Conservation (phyloP, 257 asterid genomes). For the Nemophila menziesii region DNA sequence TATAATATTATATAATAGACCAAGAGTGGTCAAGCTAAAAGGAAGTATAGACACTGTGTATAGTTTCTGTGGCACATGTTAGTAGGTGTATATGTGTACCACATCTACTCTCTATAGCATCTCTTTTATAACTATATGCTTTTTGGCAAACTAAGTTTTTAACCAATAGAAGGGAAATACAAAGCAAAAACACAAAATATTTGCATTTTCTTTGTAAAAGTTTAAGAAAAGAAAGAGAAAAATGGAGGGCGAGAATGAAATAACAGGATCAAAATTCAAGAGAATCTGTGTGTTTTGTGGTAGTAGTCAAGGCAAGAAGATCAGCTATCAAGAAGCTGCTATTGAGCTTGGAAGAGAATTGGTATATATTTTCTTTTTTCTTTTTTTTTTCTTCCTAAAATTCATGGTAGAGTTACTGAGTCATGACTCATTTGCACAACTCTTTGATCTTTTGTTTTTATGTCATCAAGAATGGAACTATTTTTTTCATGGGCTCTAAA, state of each 20-base stretch:
- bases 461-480: too few relatives aligned
- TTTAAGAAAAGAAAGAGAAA: neutral
- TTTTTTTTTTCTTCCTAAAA: neutral
- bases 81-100: neutral
- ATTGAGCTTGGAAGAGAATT: slow-evolving; percentile 50
- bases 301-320: slow-evolving; percentile 41
- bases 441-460: too few relatives aligned
- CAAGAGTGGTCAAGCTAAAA: neutral
- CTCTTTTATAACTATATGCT: neutral
- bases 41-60: neutral
- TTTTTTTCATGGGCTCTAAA: neutral
- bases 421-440: too few relatives aligned
- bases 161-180: slow-evolving; percentile 1
- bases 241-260: slow-evolving; percentile 58
- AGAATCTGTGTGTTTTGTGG: slow-evolving; percentile 64
- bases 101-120: slow-evolving; percentile 1
- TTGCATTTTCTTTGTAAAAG: neutral
- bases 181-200: slow-evolving; percentile 1
- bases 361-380: slow-evolving; percentile 18
- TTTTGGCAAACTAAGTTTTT: neutral
- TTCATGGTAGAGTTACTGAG: too few relatives aligned
- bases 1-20: too few relatives aligned
- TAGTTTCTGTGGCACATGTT: neutral
- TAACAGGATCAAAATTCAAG: slow-evolving; percentile 41
- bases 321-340: slow-evolving; percentile 56